Base-by-base conservation (phyloP, 495 filamentous ascomycete species). In the Peziza echinospora region DNA sequence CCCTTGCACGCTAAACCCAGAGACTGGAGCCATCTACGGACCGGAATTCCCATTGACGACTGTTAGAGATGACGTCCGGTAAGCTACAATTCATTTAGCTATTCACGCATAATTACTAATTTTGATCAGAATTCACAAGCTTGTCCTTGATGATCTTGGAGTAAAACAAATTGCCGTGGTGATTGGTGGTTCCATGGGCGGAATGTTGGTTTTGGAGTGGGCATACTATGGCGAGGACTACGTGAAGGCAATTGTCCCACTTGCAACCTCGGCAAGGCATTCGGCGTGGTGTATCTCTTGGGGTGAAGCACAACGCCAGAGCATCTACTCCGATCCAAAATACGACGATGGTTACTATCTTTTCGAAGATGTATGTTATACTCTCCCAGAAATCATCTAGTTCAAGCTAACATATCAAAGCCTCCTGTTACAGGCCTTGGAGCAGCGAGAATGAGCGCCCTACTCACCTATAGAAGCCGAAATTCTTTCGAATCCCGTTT, bases 211-310 rank as follows among this genome's bases (percentile, higher is more conserved):
- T 0, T 69, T 97, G 17, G 89, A 97, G 62, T 97, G 91, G 70
- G 82, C 89, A 41, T 97, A 91, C 64, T 84, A 93, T 57, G 89
- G 89, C 48, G 81, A 81, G 59, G 82, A 92, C 53, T 94, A 94
- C 55, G 86, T 97, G 24, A 78, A 80, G 26, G 72, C 76, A 37
- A 82, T 97, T 59, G 80, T 96, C 23, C 84, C 89, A 3, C 91
- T 97, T 53, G 89, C 89, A 22, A 96, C 89, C 17, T 94, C 87
- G 5, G 82, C 83, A 44, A 75, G 83, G 9, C 89, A 96, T 58
- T 93, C 85, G 50, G 89, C 89, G n/a, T 97, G 89, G 89, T 83
- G 89, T 34, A 97, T 97, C 54, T 93, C 84, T 63, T 96, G 89
- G 89, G 86, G 89, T 37, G 89, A 97, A 62, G 87, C 89, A 21